A percentile compares a stretch with the other conserved stretches of the same genome.
Evolutionary conservation across 192 early-diverging fungal genomes (phyloP).

Genomic region (Endogone sp.): DNA sequence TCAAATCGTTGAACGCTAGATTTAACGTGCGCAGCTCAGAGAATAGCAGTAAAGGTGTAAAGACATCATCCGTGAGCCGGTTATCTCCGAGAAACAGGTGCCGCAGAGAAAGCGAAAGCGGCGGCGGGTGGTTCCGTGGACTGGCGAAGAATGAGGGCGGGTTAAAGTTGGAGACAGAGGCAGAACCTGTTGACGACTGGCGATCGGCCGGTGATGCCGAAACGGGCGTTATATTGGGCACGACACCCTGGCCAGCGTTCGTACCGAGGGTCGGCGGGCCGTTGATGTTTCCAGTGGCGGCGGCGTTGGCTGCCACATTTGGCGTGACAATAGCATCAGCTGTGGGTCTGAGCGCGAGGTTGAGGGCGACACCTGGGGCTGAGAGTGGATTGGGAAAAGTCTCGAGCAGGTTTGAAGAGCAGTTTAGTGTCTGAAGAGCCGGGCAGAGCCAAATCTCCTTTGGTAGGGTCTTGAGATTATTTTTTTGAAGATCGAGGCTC

Average conservation of each 20-base stretch:
- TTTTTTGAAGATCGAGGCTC: constrained; percentile 69
- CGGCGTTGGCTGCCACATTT: constrained; percentile 40
- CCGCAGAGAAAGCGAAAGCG: constrained; percentile 51
- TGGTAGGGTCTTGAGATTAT: constrained; percentile 68
- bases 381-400: constrained; percentile 70
- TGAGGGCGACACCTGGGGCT: constrained; percentile 36
- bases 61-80: constrained; percentile 75
- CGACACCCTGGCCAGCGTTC: constrained; percentile 36
- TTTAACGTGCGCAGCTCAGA: constrained; percentile 76
- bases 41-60: constrained; percentile 67
- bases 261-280: constrained; percentile 21
- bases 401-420: constrained; percentile 77
- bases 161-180: constrained; percentile 48
- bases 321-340: constrained; percentile 40
- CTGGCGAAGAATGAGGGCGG: constrained; percentile 44
- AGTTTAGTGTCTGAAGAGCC: constrained; percentile 66
- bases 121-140: constrained; percentile 45
- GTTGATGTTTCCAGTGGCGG: constrained; percentile 29
- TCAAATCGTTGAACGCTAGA: constrained; percentile 76
- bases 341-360: constrained; percentile 27
- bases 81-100: constrained; percentile 80
- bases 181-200: constrained; percentile 40
- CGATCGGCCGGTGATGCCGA: too few species aligned
- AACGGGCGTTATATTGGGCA: constrained; percentile 10
- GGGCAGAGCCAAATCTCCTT: constrained; percentile 76